Percentiles rank a stretch among this genome's conserved stretches.
phyloP scores from a whole-genome alignment of 805 yeast genomes.

The Metschnikowia peoriensis region DNA sequence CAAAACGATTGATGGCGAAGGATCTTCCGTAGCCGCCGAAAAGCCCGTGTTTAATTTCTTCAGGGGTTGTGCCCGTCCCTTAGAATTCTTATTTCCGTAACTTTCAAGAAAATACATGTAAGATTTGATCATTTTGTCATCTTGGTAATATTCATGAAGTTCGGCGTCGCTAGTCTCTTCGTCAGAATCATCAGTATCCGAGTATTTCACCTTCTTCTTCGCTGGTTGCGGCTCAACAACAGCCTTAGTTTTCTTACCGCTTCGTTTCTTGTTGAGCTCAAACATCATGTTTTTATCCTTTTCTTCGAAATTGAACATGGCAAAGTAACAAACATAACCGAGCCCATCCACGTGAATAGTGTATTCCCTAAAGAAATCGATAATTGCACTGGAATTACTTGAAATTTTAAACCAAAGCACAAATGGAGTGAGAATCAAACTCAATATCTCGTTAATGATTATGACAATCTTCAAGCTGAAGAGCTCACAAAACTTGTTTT shows the following conservation, averaged over 20 bases:
- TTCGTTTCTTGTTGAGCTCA: slow-evolving; percentile 24
- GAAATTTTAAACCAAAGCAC: slow-evolving; percentile 86
- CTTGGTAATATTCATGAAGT: slow-evolving; percentile 48
- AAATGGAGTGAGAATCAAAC: slow-evolving; percentile 83
- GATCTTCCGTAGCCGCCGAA: slow-evolving; percentile 1
- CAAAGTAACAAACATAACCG: slow-evolving; percentile 92
- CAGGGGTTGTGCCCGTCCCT: neutral
- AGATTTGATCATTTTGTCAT: slow-evolving; percentile 89
- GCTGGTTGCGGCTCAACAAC: slow-evolving; percentile 8
- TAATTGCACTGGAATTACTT: slow-evolving; percentile 64
- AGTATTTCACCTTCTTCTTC: slow-evolving; percentile 12
- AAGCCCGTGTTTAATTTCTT: neutral
- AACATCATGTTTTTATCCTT: slow-evolving; percentile 47
- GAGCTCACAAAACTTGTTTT: slow-evolving; percentile 73
- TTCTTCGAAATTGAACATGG: slow-evolving; percentile 82
- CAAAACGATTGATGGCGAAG: slow-evolving; percentile 1
- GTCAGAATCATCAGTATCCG: slow-evolving; percentile 18
- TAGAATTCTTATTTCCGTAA: slow-evolving; percentile 47
- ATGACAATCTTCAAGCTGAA: slow-evolving; percentile 73
- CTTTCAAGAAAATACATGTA: slow-evolving; percentile 85
- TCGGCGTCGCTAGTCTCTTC: slow-evolving; percentile 22
- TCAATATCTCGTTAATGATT: slow-evolving; percentile 72
- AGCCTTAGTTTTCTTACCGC: slow-evolving; percentile 14
- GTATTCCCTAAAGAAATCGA: slow-evolving; percentile 88
- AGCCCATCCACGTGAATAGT: slow-evolving; percentile 91